Percentiles rank a stretch among this genome's conserved stretches.
phyloP scores from a whole-genome alignment of 768 basidiomycete genomes.

The Gyrodon lividus region DNA sequence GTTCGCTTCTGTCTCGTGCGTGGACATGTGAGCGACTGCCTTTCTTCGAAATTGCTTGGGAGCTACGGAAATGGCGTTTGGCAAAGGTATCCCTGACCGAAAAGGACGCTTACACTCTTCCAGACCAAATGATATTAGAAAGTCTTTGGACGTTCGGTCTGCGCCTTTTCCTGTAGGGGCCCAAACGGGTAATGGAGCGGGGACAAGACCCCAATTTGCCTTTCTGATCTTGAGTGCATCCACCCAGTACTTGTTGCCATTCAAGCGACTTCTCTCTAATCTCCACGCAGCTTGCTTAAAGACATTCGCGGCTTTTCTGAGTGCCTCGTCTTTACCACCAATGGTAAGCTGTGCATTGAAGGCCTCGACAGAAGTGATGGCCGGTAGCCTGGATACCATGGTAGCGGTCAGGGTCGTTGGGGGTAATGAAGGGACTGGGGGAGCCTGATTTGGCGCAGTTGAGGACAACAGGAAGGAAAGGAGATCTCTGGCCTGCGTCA shows the following conservation, averaged over 20 bases:
- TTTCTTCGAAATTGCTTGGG: slow-evolving; percentile 59
- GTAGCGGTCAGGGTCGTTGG: slow-evolving; percentile 54
- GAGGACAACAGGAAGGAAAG: slow-evolving; percentile 56
- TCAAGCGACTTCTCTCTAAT: slow-evolving; percentile 60
- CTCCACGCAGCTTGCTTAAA: slow-evolving; percentile 69
- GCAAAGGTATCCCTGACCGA: not conserved
- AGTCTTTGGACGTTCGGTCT: slow-evolving; percentile 79
- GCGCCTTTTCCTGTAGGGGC: slow-evolving; percentile 71
- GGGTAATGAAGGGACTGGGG: slow-evolving; percentile 28
- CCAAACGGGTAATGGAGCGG: slow-evolving; percentile 73
- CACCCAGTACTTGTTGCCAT: slow-evolving; percentile 77
- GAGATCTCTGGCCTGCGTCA: slow-evolving; percentile 73
- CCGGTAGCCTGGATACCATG: slow-evolving; percentile 61
- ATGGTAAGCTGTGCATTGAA: slow-evolving; percentile 72
- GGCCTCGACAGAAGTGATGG: slow-evolving; percentile 63
- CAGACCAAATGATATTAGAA: slow-evolving; percentile 74
- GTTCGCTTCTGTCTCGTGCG: slow-evolving; percentile 41
- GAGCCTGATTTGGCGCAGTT: slow-evolving; percentile 34
- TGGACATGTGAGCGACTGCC: slow-evolving; percentile 69
- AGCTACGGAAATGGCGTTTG: slow-evolving; percentile 43
- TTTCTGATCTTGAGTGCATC: slow-evolving; percentile 75
- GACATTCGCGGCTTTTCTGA: slow-evolving; percentile 69
- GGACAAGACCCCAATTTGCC: slow-evolving; percentile 78
- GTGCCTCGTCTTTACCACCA: slow-evolving; percentile 78
- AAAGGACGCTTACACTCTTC: slow-evolving; percentile 67